phyloP scores from a whole-genome alignment of 306 rosid genomes.

The Biancaea sappan region DNA sequence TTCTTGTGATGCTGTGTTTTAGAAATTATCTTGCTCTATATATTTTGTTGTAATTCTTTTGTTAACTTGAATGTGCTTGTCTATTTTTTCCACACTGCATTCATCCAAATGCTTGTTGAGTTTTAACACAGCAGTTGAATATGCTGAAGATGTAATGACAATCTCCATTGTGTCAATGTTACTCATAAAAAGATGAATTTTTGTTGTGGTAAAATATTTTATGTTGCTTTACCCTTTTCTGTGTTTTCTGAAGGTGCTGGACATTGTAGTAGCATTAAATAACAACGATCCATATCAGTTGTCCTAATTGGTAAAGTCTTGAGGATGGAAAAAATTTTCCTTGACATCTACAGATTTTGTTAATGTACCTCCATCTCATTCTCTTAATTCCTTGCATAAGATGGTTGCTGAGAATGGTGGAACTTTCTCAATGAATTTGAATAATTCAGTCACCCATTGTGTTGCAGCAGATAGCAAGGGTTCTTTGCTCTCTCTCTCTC shows the following conservation, averaged over 20 bases:
- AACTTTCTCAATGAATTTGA: constrained; percentile 89
- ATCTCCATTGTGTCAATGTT: constrained; percentile 2
- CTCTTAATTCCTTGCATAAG: constrained; percentile 84
- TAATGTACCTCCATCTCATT: constrained; percentile 76
- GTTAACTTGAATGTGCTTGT: constrained; percentile 17
- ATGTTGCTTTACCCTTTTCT: constrained; percentile 16
- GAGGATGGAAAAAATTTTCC: constrained; percentile 40
- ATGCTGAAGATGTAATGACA: neutral
- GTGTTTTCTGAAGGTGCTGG: neutral
- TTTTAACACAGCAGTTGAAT: constrained; percentile 18
- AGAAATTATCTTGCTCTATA: neutral
- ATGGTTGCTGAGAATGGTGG: constrained; percentile 92
- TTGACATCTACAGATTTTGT: constrained; percentile 80
- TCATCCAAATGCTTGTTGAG: constrained; percentile 14
- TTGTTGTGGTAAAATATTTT: neutral
- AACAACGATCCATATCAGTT: constrained; percentile 13
- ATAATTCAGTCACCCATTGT: constrained; percentile 82
- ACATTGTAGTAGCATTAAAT: constrained; percentile 15
- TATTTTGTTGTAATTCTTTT: neutral
- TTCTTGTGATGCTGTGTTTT: neutral
- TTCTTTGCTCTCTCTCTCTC: constrained; percentile 52
- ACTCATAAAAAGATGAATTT: neutral
- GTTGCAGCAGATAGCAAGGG: constrained; percentile 92
- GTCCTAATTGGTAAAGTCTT: constrained; percentile 26
- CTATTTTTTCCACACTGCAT: neutral